Evolutionary conservation across 352 stramenopile genomes (phyloP).

Genomic region (Phytopythium montanum): DNA sequence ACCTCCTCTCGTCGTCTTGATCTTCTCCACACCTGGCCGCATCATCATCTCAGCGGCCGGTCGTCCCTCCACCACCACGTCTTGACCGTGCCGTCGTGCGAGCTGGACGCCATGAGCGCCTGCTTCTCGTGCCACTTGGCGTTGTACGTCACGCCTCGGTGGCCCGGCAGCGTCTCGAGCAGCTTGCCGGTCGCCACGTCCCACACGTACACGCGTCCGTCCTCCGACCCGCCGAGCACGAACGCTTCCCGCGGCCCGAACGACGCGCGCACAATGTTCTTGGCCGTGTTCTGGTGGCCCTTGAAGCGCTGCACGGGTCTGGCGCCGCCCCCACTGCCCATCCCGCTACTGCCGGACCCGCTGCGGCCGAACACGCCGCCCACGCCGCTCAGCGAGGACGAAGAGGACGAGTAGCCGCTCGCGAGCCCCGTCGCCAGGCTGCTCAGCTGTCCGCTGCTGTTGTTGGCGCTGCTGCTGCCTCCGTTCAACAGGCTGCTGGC

Average conservation of each 20-base stretch:
- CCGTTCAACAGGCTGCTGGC: slow-evolving; percentile 14
- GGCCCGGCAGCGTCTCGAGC: slow-evolving; percentile 72
- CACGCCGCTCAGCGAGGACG: neutral
- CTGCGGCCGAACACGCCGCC: slow-evolving; percentile 1
- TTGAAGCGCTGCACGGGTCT: slow-evolving; percentile 84
- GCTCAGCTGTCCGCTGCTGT: neutral
- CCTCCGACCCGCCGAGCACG: slow-evolving; percentile 82
- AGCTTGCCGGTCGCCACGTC: slow-evolving; percentile 84
- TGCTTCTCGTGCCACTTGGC: slow-evolving; percentile 86
- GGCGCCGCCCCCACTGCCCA: slow-evolving; percentile 42
- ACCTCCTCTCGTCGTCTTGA: neutral
- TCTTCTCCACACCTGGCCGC: neutral
- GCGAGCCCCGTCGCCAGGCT: slow-evolving; percentile 1
- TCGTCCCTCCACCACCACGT: slow-evolving; percentile 88
- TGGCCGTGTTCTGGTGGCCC: slow-evolving; percentile 87
- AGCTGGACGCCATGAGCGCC: slow-evolving; percentile 78
- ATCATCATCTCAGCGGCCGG: slow-evolving; percentile 36
- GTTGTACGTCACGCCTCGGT: slow-evolving; percentile 82
- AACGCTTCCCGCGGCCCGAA: slow-evolving; percentile 86
- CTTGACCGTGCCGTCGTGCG: slow-evolving; percentile 87
- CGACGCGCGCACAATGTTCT: slow-evolving; percentile 83
- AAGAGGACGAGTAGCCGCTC: slow-evolving; percentile 7
- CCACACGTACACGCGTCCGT: slow-evolving; percentile 86
- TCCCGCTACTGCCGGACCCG: slow-evolving; percentile 3
- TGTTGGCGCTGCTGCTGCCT: slow-evolving; percentile 1